Percentiles rank a stretch among this genome's conserved stretches.
Conservation (phyloP, 208 protist genomes). For the Crithidia sp. region DNA sequence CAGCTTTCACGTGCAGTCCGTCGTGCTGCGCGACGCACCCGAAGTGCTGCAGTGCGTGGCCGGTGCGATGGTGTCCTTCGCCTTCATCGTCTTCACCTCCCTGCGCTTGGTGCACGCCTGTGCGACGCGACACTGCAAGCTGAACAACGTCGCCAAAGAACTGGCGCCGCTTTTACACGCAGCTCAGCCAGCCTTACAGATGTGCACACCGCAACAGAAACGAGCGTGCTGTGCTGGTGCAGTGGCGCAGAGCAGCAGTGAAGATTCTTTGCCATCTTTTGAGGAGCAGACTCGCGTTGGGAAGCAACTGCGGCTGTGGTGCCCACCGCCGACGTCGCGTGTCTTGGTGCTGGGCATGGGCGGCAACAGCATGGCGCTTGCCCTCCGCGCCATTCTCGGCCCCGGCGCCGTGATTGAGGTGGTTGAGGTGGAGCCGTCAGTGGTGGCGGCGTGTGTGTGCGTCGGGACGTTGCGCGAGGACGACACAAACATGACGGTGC, state of each 20-base stretch:
- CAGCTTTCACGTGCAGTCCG: constrained; percentile 83
- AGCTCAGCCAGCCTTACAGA: background rate
- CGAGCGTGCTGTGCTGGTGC: no score
- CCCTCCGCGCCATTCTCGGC: constrained; percentile 62
- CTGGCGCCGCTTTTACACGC: background rate
- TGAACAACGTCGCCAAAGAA: background rate
- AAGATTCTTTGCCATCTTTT: no score
- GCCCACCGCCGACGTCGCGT: constrained; percentile 34
- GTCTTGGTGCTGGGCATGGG: constrained; percentile 81
- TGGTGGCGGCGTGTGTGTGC: constrained; percentile 50
- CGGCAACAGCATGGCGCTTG: constrained; percentile 80
- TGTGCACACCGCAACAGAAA: background rate
- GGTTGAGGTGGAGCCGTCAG: constrained; percentile 73
- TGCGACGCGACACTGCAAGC: background rate
- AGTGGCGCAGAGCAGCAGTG: no score
- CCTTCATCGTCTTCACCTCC: constrained; percentile 50
- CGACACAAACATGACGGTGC: constrained; percentile 49
- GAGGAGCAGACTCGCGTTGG: background rate
- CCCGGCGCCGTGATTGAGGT: constrained; percentile 48
- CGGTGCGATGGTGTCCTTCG: constrained; percentile 76
- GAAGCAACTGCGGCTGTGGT: constrained; percentile 11
- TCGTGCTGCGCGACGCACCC: constrained; percentile 52
- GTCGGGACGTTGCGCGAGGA: constrained; percentile 35
- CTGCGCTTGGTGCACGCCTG: constrained; percentile 26
- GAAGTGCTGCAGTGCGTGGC: constrained; percentile 74